Conservation (phyloP, 192 early-diverging fungal genomes). For the Endogone sp. region DNA sequence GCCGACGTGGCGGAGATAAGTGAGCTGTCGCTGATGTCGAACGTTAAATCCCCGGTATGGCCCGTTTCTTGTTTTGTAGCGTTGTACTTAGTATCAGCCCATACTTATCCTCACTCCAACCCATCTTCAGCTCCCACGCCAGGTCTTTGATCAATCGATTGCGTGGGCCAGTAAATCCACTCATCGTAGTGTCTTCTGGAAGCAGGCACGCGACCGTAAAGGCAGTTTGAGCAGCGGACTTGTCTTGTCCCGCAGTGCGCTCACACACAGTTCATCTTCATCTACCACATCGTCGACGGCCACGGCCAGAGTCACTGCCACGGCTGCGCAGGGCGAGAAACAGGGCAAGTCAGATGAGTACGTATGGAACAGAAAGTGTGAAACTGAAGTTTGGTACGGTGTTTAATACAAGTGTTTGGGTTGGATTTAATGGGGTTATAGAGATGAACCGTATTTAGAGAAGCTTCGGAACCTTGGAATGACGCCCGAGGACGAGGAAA, state of each 20-base stretch:
- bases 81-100: background rate
- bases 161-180: slow-evolving; percentile 44
- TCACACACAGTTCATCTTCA: background rate
- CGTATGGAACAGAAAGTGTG: background rate
- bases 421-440: slow-evolving; percentile 20
- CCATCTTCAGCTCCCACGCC: slow-evolving; percentile 35
- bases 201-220: slow-evolving; percentile 37
- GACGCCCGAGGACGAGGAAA: slow-evolving; percentile 72
- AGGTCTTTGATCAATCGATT: slow-evolving; percentile 58
- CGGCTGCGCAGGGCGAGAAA: background rate
- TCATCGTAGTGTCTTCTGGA: slow-evolving; percentile 48
- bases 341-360: background rate
- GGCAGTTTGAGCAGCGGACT: background rate
- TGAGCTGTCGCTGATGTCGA: slow-evolving; percentile 57
- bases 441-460: slow-evolving; percentile 46
- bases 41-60: slow-evolving; percentile 61
- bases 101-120: background rate
- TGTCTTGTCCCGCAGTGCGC: background rate
- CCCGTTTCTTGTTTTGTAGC: slow-evolving; percentile 25
- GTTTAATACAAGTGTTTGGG: too few relatives aligned
- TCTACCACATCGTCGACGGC: background rate
- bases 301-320: too few relatives aligned
- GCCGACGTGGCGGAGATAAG: slow-evolving; percentile 62
- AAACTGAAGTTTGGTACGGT: too few relatives aligned
- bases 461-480: slow-evolving; percentile 65